Evolutionary conservation across 495 filamentous ascomycete species (phyloP).

Genomic region (Lasiosphaeria miniovina): DNA sequence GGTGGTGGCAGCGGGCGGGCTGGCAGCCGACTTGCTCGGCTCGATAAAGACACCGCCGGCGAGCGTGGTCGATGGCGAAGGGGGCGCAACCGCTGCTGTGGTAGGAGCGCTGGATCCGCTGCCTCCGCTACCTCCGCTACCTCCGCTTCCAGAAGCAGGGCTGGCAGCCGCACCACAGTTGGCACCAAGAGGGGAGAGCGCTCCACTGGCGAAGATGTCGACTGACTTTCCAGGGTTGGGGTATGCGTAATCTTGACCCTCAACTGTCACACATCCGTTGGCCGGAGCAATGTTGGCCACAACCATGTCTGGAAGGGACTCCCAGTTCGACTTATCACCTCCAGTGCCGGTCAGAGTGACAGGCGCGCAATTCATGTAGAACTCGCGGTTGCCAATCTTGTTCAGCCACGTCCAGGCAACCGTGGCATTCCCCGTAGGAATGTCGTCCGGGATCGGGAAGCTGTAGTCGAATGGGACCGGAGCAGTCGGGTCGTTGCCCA

Average conservation of each 20-base stretch:
- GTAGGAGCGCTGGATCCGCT: neutral
- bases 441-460: conserved; percentile 56
- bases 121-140: conserved; percentile 1
- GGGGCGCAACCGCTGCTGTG: conserved; percentile 2
- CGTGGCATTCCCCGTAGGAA: conserved; percentile 60
- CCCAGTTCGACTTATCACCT: conserved; percentile 47
- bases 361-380: conserved; percentile 93
- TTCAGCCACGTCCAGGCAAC: conserved; percentile 93
- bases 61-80: conserved; percentile 5
- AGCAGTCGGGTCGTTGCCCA: conserved; percentile 27
- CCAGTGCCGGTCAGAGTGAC: conserved; percentile 59
- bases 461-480: conserved; percentile 41
- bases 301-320: conserved; percentile 73
- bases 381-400: conserved; percentile 81
- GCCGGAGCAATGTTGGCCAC: conserved; percentile 62
- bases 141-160: neutral
- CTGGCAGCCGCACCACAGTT: conserved; percentile 16
- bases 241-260: conserved; percentile 45
- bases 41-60: conserved; percentile 4
- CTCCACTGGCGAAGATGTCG: conserved; percentile 38
- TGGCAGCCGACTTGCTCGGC: neutral
- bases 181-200: conserved; percentile 14
- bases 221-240: conserved; percentile 57
- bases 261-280: conserved; percentile 51
- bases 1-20: neutral